These are phyloP conservation scores for Podochytrium sp. DNA, from an alignment of 192 early-diverging fungal genomes.

Conservation along the genomic window DNA sequence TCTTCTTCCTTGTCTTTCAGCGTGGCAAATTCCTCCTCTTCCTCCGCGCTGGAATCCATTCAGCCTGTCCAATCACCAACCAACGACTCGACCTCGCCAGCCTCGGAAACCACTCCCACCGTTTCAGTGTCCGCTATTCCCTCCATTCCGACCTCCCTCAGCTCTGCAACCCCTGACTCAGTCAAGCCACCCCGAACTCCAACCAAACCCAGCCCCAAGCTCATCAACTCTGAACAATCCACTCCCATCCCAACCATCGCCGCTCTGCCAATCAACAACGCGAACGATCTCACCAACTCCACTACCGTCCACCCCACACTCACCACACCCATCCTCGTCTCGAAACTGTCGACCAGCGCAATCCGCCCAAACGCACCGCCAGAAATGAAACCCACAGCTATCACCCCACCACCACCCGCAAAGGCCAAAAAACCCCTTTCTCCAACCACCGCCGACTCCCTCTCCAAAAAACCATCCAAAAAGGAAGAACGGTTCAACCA, in stretches of 20 bases:
- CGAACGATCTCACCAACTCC: neutral
- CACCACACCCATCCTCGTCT: neutral
- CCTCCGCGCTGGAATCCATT: neutral
- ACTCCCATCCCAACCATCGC: neutral
- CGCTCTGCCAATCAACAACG: neutral
- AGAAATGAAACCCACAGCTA: too few species aligned
- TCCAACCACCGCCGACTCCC: neutral
- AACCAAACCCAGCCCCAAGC: neutral
- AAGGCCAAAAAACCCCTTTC: neutral
- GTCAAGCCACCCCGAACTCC: neutral
- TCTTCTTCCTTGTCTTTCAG: neutral
- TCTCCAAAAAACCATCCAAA: neutral
- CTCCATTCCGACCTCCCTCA: too few species aligned
- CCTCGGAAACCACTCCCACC: too few species aligned
- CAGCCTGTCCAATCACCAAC: neutral
- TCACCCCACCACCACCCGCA: neutral
- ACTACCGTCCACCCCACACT: neutral
- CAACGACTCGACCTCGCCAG: neutral
- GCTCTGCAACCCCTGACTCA: neutral
- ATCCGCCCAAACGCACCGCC: neutral
- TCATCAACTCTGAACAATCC: neutral
- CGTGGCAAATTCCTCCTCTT: neutral
- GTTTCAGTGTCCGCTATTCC: too few species aligned
- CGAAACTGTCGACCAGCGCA: neutral
- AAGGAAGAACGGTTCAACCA: constrained; percentile 89